Evolutionary conservation across 2,329 filamentous ascomycete species (phyloP).

Genomic region (Penicillium capsulatum): DNA sequence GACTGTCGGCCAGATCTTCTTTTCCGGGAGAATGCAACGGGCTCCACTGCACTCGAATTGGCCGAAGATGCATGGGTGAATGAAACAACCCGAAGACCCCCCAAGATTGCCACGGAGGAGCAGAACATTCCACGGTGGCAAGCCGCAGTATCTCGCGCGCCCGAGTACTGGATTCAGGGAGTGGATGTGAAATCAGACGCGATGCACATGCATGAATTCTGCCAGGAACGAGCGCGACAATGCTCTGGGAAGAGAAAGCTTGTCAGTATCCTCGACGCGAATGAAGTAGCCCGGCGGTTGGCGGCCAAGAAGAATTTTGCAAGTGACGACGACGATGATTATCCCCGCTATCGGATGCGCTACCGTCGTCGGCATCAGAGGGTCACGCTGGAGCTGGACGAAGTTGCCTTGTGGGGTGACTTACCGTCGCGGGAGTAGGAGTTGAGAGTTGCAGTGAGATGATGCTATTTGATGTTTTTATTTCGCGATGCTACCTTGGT

Average conservation of each 20-base stretch:
- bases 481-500: too few species aligned
- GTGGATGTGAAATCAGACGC: slow-evolving; percentile 6
- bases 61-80: slow-evolving; percentile 28
- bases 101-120: neutral
- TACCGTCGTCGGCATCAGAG: too few species aligned
- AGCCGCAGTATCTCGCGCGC: neutral
- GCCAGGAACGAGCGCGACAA: slow-evolving; percentile 26
- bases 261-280: slow-evolving; percentile 57
- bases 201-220: slow-evolving; percentile 36
- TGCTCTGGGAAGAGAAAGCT: slow-evolving; percentile 46
- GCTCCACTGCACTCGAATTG: slow-evolving; percentile 64
- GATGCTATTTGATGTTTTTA: too few species aligned
- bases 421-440: too few species aligned
- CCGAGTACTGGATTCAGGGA: slow-evolving; percentile 12
- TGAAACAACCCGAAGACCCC: slow-evolving; percentile 17
- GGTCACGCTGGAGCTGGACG: too few species aligned
- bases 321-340: too few species aligned
- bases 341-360: too few species aligned
- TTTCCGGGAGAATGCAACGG: slow-evolving; percentile 70
- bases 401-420: too few species aligned
- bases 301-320: slow-evolving; percentile 16
- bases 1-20: slow-evolving; percentile 57
- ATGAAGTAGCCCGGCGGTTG: slow-evolving; percentile 55
- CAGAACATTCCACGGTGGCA: neutral
- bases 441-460: too few species aligned